These are phyloP conservation scores for Pichia sp. DNA, from an alignment of 1,139 yeast genomes.

Conservation along the genomic window DNA sequence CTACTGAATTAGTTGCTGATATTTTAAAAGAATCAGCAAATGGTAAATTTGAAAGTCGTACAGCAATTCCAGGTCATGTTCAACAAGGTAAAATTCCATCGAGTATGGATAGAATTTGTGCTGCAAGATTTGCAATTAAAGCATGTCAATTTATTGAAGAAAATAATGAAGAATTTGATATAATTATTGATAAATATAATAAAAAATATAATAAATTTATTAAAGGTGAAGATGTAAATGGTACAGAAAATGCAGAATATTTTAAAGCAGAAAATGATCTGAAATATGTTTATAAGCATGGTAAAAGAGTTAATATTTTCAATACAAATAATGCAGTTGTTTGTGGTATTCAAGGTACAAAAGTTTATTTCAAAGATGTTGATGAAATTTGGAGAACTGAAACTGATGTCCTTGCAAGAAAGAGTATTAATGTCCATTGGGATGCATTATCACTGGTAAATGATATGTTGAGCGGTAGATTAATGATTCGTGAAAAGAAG, in stretches of 20 bases:
- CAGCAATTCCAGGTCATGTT: constrained; percentile 79
- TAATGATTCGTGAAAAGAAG: constrained; percentile 38
- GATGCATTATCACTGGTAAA: constrained; percentile 48
- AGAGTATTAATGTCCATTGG: constrained; percentile 69
- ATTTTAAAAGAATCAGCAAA: constrained; percentile 61
- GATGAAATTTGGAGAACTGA: constrained; percentile 50
- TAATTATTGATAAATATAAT: constrained; percentile 21
- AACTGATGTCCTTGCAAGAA: constrained; percentile 55
- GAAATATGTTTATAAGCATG: constrained; percentile 24
- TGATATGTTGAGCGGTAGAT: constrained; percentile 66
- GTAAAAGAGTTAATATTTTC: constrained; percentile 24
- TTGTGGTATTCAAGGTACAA: constrained; percentile 64
- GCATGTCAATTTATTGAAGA: constrained; percentile 66
- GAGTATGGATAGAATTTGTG: constrained; percentile 68
- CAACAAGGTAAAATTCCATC: constrained; percentile 81
- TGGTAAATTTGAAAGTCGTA: constrained; percentile 65
- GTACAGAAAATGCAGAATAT: constrained; percentile 29
- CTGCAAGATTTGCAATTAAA: constrained; percentile 62
- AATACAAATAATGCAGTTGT: constrained; percentile 47
- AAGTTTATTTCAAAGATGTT: constrained; percentile 50
- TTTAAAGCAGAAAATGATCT: constrained; percentile 31
- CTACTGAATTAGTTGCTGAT: constrained; percentile 61
- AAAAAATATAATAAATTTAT: not conserved
- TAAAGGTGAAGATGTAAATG: constrained; percentile 6
- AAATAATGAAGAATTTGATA: constrained; percentile 18